A percentile compares a stretch with the other conserved stretches of the same genome.
phyloP scores from a whole-genome alignment of 805 yeast genomes.

The Candida pini region DNA sequence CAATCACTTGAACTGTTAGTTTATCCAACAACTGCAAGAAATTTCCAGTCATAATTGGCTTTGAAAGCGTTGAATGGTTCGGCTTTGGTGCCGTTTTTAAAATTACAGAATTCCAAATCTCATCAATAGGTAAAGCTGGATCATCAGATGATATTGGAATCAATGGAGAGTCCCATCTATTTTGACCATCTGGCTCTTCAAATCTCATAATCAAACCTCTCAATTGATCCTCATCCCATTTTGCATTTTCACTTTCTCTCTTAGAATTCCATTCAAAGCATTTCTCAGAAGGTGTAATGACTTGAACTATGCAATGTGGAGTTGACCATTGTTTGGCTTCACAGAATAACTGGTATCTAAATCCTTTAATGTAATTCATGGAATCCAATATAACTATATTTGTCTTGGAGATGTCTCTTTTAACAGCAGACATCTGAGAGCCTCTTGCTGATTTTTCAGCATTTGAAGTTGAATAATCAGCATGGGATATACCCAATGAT shows the following conservation, averaged over 20 bases:
- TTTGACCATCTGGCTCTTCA: conserved; percentile 85
- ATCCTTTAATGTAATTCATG: conserved; percentile 87
- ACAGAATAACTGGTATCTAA: conserved; percentile 88
- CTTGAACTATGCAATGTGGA: conserved; percentile 77
- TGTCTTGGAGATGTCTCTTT: conserved; percentile 63
- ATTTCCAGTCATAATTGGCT: conserved; percentile 72
- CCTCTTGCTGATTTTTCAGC: conserved; percentile 82
- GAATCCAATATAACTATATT: conserved; percentile 82
- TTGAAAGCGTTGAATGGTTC: conserved; percentile 77
- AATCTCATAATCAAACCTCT: conserved; percentile 73
- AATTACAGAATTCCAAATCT: conserved; percentile 59
- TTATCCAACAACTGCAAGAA: conserved; percentile 75
- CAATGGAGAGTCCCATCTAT: conserved; percentile 93
- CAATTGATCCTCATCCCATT: conserved; percentile 64
- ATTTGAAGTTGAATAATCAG: conserved; percentile 62
- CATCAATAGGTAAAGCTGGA: conserved; percentile 52
- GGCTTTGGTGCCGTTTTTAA: conserved; percentile 64
- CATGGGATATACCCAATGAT: conserved; percentile 62
- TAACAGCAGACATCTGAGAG: conserved; percentile 81
- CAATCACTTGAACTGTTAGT: conserved; percentile 59
- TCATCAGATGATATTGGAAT: conserved; percentile 62
- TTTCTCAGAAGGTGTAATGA: conserved; percentile 58
- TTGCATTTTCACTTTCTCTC: conserved; percentile 25
- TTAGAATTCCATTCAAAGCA: conserved; percentile 58
- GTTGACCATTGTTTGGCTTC: conserved; percentile 85